These are phyloP conservation scores for Fusarium sp. DNA, from an alignment of 2,329 filamentous ascomycete species.

Conservation along the genomic window DNA sequence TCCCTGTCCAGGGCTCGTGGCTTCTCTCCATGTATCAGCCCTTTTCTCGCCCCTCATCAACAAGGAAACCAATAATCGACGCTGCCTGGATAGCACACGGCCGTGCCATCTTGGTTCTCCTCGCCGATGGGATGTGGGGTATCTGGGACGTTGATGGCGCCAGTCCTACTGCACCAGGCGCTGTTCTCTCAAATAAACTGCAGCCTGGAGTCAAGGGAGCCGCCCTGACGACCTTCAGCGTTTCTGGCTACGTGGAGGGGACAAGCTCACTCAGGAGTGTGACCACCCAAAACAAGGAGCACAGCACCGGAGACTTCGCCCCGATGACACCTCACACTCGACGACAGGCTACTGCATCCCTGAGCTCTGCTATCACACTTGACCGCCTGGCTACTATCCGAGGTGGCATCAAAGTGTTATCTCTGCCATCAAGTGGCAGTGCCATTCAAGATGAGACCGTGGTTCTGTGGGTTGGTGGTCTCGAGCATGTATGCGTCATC, in stretches of 20 bases:
- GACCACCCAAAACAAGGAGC: constrained; percentile 47
- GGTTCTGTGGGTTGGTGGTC: constrained; percentile 65
- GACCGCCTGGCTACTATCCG: constrained; percentile 62
- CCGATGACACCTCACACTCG: constrained; percentile 72
- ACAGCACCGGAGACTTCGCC: constrained; percentile 61
- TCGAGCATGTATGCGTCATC: constrained; percentile 66
- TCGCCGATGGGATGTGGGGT: constrained; percentile 73
- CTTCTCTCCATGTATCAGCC: constrained; percentile 69
- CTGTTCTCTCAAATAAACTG: constrained; percentile 59
- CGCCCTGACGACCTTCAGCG: constrained; percentile 66
- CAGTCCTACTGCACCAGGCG: constrained; percentile 55
- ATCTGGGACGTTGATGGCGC: constrained; percentile 73
- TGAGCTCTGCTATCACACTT: constrained; percentile 54
- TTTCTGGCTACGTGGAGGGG: constrained; percentile 68
- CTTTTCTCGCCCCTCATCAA: constrained; percentile 58
- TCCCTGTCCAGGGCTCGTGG: constrained; percentile 70
- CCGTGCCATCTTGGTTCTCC: constrained; percentile 65
- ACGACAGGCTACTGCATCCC: constrained; percentile 59
- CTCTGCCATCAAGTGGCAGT: constrained; percentile 54
- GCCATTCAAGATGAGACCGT: constrained; percentile 62
- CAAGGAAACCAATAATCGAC: constrained; percentile 69
- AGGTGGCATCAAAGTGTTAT: constrained; percentile 62
- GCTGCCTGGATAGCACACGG: constrained; percentile 70
- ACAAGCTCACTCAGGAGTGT: constrained; percentile 62
- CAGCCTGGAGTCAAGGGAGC: constrained; percentile 64